phyloP scores from a whole-genome alignment of 306 rosid genomes.

The Astragalus glycyphyllos region DNA sequence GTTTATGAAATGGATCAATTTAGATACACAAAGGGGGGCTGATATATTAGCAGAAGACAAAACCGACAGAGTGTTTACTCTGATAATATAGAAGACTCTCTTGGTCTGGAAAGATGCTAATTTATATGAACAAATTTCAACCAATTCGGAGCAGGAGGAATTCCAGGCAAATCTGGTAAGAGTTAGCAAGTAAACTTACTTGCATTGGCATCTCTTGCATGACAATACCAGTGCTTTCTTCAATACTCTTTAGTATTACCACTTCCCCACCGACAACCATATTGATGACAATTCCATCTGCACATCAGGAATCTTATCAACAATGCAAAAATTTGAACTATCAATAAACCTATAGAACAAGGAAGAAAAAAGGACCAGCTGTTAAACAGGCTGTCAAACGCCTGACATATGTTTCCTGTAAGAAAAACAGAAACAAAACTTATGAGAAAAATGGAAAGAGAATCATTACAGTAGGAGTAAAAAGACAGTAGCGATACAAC shows the following conservation, averaged over 20 bases:
- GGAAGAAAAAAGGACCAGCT: constrained; percentile 66
- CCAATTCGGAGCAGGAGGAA: constrained; percentile 2
- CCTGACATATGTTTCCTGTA: constrained; percentile 84
- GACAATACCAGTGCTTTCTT: constrained; percentile 77
- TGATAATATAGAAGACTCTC: constrained; percentile 21
- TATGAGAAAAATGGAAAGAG: constrained; percentile 31
- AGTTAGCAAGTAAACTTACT: constrained; percentile 58
- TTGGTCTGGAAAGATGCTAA: constrained; percentile 2
- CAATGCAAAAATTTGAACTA: constrained; percentile 36
- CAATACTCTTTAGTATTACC: constrained; percentile 72
- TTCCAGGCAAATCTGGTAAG: background rate
- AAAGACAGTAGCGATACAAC: constrained; percentile 14
- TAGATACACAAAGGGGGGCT: background rate
- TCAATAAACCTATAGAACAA: constrained; percentile 31
- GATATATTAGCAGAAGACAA: background rate
- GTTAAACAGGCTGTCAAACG: constrained; percentile 83
- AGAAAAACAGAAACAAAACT: constrained; percentile 36
- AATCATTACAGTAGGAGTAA: background rate
- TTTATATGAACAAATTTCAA: background rate
- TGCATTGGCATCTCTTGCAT: constrained; percentile 95
- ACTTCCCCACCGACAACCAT: constrained; percentile 98
- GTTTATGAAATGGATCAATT: constrained; percentile 1
- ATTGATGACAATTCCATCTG: constrained; percentile 92
- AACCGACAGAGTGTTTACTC: background rate
- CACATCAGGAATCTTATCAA: constrained; percentile 46